These are phyloP conservation scores for Trametes gibbosa DNA, from an alignment of 768 basidiomycete genomes.

Conservation along the genomic window DNA sequence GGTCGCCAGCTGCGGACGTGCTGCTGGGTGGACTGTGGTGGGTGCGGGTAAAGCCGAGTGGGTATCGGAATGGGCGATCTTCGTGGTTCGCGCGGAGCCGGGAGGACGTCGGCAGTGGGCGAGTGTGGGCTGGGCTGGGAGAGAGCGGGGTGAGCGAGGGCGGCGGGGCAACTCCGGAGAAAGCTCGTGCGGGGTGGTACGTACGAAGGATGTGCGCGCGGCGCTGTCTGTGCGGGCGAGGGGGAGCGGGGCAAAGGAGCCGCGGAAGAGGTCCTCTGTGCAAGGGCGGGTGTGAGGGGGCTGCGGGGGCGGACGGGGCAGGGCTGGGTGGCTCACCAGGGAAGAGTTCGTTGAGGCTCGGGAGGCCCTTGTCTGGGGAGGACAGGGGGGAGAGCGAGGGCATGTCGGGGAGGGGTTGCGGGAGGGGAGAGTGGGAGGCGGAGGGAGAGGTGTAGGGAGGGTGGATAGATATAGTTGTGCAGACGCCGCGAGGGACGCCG, in stretches of 20 bases:
- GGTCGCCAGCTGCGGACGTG: background rate
- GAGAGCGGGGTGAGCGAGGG: slow-evolving; percentile 10
- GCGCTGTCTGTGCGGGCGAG: background rate
- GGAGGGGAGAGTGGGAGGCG: background rate
- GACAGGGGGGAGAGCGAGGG: background rate
- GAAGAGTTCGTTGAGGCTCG: slow-evolving; percentile 26
- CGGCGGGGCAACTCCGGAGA: slow-evolving; percentile 5
- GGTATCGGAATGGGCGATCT: slow-evolving; percentile 8
- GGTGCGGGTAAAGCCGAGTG: background rate
- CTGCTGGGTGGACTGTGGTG: background rate
- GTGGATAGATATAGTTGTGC: background rate
- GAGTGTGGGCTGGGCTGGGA: slow-evolving; percentile 6
- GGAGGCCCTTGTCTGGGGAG: slow-evolving; percentile 13
- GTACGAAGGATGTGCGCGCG: background rate
- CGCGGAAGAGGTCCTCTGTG: slow-evolving; percentile 19
- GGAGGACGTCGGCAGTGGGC: slow-evolving; percentile 1
- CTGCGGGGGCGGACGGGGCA: background rate
- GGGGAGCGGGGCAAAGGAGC: slow-evolving; percentile 14
- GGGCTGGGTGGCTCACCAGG: slow-evolving; percentile 11
- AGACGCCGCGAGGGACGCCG: slow-evolving; percentile 3
- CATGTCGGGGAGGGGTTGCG: background rate
- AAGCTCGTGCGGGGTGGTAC: slow-evolving; percentile 9
- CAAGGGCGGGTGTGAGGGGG: background rate
- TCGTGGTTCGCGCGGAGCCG: slow-evolving; percentile 1
- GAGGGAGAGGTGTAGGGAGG: background rate